A percentile compares a stretch with the other conserved stretches of the same genome.
Conservation (phyloP, 768 basidiomycete species). For the Suillus spraguei region DNA sequence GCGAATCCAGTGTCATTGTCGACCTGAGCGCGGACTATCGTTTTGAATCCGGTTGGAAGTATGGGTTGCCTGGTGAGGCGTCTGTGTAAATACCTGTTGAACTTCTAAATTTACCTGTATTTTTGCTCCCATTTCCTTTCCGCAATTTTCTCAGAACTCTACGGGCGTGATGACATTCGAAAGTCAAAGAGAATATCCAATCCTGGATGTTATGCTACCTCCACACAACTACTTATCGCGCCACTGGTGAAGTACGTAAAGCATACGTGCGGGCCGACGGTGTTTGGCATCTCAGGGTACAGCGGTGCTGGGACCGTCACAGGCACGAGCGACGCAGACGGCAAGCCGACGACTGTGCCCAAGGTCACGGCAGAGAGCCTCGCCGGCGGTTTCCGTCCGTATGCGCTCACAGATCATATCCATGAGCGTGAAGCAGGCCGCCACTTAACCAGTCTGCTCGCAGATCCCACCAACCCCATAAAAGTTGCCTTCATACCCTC, state of each 20-base stretch:
- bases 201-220: slow-evolving; percentile 97
- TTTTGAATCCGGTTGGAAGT: slow-evolving; percentile 95
- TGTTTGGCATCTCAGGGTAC: slow-evolving; percentile 94
- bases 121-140: slow-evolving; percentile 27
- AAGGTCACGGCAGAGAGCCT: slow-evolving; percentile 83
- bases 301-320: slow-evolving; percentile 92
- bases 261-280: slow-evolving; percentile 63
- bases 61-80: slow-evolving; percentile 96
- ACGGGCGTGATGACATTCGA: slow-evolving; percentile 70
- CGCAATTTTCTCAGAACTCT: slow-evolving; percentile 66
- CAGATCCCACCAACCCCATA: slow-evolving; percentile 35
- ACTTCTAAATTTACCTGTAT: slow-evolving; percentile 40
- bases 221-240: slow-evolving; percentile 87
- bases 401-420: slow-evolving; percentile 95
- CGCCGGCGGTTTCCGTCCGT: slow-evolving; percentile 76
- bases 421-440: slow-evolving; percentile 94
- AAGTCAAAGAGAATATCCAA: slow-evolving; percentile 88
- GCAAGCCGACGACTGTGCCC: slow-evolving; percentile 72
- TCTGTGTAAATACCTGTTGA: slow-evolving; percentile 41
- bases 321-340: slow-evolving; percentile 61
- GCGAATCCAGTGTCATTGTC: slow-evolving; percentile 75
- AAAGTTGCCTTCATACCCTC: slow-evolving; percentile 85
- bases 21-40: slow-evolving; percentile 95
- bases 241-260: slow-evolving; percentile 80
- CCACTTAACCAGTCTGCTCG: slow-evolving; percentile 73